These are phyloP conservation scores for Podosphaera leucotricha DNA, from an alignment of 2,329 filamentous ascomycete species.

Conservation along the genomic window DNA sequence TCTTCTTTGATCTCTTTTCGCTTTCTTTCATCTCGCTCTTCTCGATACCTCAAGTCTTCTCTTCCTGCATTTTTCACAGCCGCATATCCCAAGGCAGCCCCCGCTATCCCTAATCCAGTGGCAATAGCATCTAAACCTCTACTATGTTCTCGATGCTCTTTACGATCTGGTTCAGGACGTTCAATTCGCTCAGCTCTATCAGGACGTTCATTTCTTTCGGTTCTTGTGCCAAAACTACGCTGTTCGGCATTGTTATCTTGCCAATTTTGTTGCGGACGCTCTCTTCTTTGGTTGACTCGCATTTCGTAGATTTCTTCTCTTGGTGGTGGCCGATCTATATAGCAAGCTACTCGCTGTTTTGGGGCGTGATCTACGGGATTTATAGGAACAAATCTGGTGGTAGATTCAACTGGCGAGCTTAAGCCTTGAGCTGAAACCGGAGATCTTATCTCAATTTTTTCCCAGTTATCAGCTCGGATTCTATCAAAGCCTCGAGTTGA, in stretches of 20 bases:
- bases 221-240: constrained; percentile 10
- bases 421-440: constrained; percentile 17
- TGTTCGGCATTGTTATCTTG: constrained; percentile 13
- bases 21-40: constrained; percentile 10
- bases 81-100: constrained; percentile 14
- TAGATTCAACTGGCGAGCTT: neutral
- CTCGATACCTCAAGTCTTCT: constrained; percentile 10
- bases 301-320: constrained; percentile 15
- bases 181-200: constrained; percentile 7
- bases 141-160: constrained; percentile 6
- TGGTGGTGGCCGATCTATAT: constrained; percentile 11
- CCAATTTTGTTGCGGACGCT: constrained; percentile 10
- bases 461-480: constrained; percentile 26
- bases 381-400: constrained; percentile 10
- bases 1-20: constrained; percentile 12
- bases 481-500: constrained; percentile 49
- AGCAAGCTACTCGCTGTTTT: constrained; percentile 6
- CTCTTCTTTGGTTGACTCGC: constrained; percentile 11
- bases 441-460: constrained; percentile 22
- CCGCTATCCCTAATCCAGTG: constrained; percentile 14
- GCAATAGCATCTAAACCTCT: constrained; percentile 13
- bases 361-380: constrained; percentile 5
- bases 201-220: constrained; percentile 4
- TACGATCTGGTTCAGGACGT: neutral
- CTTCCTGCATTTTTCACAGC: constrained; percentile 11